Base-by-base conservation (phyloP, 2,329 filamentous ascomycete genomes). In the Phaeomoniella chlamydospora region DNA sequence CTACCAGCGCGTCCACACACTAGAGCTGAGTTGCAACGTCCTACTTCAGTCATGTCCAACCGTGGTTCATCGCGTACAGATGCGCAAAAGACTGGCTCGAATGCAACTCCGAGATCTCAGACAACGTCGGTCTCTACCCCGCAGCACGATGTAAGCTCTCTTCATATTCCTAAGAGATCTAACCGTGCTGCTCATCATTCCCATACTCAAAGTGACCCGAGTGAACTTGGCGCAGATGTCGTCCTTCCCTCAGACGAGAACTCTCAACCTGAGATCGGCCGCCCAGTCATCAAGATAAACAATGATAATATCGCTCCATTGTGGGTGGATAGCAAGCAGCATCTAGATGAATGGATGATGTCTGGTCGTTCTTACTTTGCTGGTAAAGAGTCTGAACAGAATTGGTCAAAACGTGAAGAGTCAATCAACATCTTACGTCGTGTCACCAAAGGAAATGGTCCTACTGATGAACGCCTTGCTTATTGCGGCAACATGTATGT, bases 351-450 rank as follows among this genome's bases (percentile, higher is more conserved):
- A n/a, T 26, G 6, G 22, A 26, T 26, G 9, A 26, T 26, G 22
- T 26, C 22, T 6, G n/a, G 9, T 26, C 22, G 22, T n/a, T 9
- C n/a, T 9, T n/a, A 26, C 22, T 94, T 94, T 43, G 86, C 94
- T 45, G 87, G 87, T 36, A 84, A 70, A 52, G 88, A 96, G 60
- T 76, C 80, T 1, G 88, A 96, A 52, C 75, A 82, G 40, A 96
- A 96, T 51, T 96, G 88, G 88, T 55, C 83, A 48, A 77, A 80
- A 46, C 72, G 88, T 54, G 88, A 96, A 55, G 81, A 88, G 61
- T 79, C 74, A 50, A 70, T 86, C 26, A 70, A 70, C 5, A 87
- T 81, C 45, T 59, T 96, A 34, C 75, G 88, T 36, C 73, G 76
- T 43, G 68, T 94, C 16, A 74, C 84, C 35, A 82, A 80, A 41